Conservation (phyloP, 345 rosid genomes). For the Eucalyptus caleyi region DNA sequence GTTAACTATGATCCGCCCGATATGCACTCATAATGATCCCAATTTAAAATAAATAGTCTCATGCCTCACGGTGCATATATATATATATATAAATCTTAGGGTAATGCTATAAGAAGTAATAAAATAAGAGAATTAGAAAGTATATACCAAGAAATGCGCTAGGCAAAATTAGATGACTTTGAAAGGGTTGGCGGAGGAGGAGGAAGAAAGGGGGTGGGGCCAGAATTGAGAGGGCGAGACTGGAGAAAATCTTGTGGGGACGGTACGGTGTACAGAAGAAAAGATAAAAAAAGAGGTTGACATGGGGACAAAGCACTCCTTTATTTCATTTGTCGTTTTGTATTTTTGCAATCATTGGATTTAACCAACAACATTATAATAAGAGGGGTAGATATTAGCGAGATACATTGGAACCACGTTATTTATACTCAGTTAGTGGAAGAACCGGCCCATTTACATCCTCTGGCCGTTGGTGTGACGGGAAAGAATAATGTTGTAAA, state of each 20-base stretch:
- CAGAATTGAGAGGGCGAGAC: background rate
- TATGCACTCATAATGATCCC: background rate
- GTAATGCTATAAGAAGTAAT: background rate
- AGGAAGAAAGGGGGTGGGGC: background rate
- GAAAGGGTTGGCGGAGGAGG: background rate
- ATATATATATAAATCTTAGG: background rate
- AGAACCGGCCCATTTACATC: background rate
- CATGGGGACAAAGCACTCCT: background rate
- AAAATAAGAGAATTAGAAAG: background rate
- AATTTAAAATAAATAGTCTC: background rate
- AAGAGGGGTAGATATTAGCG: background rate
- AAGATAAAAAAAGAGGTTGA: background rate
- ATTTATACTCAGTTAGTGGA: background rate
- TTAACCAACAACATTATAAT: background rate
- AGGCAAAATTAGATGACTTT: background rate
- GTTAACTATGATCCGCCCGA: background rate
- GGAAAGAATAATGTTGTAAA: background rate
- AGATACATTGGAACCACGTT: background rate
- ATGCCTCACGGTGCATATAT: too few species aligned
- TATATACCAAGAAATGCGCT: background rate
- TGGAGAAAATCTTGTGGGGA: background rate
- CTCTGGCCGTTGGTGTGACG: background rate
- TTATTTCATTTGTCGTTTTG: background rate
- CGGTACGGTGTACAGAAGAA: background rate
- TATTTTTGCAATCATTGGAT: background rate